Evolutionary conservation across 345 rosid genomes (phyloP).

Genomic region (Luvunga scandens): DNA sequence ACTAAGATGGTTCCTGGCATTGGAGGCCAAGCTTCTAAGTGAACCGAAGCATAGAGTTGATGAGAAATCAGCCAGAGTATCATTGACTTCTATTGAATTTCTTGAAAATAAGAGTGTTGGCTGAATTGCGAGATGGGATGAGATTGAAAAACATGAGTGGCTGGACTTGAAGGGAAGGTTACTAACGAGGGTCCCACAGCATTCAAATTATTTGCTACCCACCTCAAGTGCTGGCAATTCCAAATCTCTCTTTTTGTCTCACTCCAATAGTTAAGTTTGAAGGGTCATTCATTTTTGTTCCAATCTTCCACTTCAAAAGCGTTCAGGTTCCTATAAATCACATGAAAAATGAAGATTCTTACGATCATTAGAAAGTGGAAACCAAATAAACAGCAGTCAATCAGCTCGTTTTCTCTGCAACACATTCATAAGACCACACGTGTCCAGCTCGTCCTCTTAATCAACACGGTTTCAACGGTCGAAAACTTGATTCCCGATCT

Average conservation of each 20-base stretch:
- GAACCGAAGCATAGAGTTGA: neutral
- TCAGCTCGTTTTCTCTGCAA: neutral
- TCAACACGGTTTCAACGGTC: neutral
- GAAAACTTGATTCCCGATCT: neutral
- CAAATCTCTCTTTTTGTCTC: conserved; percentile 29
- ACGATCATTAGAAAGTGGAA: neutral
- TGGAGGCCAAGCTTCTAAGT: conserved; percentile 8
- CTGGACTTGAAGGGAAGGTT: conserved; percentile 27
- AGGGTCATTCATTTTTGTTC: neutral
- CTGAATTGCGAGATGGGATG: conserved; percentile 14
- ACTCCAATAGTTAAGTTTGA: neutral
- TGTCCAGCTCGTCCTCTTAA: too few species aligned
- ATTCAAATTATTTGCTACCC: neutral
- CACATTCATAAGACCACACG: neutral
- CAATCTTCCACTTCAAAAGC: neutral
- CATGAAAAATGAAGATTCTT: neutral
- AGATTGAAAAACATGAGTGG: conserved; percentile 57
- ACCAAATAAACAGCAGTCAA: neutral
- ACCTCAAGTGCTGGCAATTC: neutral
- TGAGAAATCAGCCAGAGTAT: neutral
- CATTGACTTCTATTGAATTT: conserved; percentile 2
- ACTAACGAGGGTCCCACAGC: conserved; percentile 40
- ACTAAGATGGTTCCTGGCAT: conserved; percentile 97
- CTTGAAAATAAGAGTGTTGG: conserved; percentile 15
- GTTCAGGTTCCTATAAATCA: neutral